A percentile compares a stretch with the other conserved stretches of the same genome.
Evolutionary conservation across 208 protist genomes (phyloP).

Genomic region (Leishmania tarentolae): DNA sequence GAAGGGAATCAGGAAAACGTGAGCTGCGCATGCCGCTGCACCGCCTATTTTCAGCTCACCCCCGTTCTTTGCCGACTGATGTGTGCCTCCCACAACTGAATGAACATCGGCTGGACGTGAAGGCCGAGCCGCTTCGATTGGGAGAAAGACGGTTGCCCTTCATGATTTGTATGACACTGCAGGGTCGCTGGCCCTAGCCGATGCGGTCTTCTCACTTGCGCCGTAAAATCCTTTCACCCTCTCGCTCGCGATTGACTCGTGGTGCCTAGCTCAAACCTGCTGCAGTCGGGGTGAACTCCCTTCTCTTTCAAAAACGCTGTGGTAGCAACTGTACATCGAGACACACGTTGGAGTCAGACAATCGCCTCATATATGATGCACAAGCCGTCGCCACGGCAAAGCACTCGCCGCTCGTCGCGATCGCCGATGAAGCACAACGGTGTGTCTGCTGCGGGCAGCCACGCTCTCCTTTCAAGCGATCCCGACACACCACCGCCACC

Average conservation of each 20-base stretch:
- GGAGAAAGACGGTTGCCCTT: background rate
- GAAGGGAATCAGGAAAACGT: background rate
- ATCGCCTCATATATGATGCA: background rate
- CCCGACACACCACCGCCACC: conserved; percentile 1
- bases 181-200: too few species aligned
- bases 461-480: background rate
- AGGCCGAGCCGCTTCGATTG: background rate
- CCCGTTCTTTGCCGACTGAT: background rate
- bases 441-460: too few species aligned
- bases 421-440: background rate
- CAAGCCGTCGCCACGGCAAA: background rate
- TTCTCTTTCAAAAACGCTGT: background rate
- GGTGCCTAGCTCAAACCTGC: background rate
- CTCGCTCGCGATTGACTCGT: background rate
- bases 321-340: background rate
- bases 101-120: background rate
- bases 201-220: background rate
- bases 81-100: background rate
- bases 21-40: background rate
- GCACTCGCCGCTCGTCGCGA: background rate
- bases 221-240: background rate
- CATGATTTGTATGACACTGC: background rate
- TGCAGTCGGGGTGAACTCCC: background rate
- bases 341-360: background rate
- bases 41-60: background rate